phyloP scores from a whole-genome alignment of 108 stramenopile species.

The Parmales sp. region DNA sequence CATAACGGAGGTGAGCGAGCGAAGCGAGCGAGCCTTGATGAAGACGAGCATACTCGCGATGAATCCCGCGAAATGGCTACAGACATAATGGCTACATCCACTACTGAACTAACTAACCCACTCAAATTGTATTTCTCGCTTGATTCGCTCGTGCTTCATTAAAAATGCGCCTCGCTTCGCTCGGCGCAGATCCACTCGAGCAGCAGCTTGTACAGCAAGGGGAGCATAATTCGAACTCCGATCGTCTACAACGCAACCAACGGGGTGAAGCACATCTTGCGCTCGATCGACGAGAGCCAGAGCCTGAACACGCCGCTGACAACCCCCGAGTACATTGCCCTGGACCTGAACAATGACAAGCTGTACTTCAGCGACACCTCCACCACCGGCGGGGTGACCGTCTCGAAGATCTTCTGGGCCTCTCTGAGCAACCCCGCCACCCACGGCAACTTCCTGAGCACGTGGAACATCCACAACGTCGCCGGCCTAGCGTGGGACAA shows the following conservation, averaged over 20 bases:
- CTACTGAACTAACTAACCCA: no score
- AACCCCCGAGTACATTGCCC: conserved; percentile 1
- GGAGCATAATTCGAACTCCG: no score
- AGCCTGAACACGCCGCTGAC: background rate
- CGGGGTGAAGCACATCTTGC: background rate
- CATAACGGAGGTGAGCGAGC: background rate
- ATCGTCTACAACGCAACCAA: no score
- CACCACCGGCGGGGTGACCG: no score
- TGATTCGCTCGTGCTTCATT: no score
- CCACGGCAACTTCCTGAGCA: no score
- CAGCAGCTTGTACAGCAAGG: no score
- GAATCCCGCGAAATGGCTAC: no score
- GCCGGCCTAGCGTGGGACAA: conserved; percentile 2
- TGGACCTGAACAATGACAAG: conserved; percentile 6
- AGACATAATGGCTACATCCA: no score
- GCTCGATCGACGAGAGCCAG: background rate
- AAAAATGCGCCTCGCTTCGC: background rate
- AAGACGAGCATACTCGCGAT: no score
- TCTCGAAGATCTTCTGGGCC: background rate
- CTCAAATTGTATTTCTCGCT: no score
- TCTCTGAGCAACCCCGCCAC: background rate
- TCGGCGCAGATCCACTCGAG: background rate
- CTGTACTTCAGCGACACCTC: background rate
- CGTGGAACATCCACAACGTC: background rate
- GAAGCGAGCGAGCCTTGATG: no score